Base-by-base conservation (phyloP, 257 asterid genomes). In the Gardenia jasminoides region DNA sequence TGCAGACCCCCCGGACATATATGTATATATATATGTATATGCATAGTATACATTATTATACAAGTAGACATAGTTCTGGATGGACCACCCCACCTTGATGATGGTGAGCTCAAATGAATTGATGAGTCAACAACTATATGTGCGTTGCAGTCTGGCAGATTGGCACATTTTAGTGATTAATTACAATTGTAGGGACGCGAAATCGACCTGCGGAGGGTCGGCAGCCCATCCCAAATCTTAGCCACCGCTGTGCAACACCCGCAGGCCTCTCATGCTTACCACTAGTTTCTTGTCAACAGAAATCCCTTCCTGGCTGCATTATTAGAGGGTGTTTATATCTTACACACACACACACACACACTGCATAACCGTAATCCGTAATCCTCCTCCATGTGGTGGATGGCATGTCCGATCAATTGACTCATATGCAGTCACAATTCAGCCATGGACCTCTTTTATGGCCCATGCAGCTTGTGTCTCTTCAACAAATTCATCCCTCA, bases 321-420 rank as follows among this genome's bases (percentile, higher is more conserved):
- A 64, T 64, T 64, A 64, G 33, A 61, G 33, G 26, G 26, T 19
- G 64, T 56, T 56, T 56, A 6, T 5, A 36, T 5, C 4, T 36
- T 36, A 36, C 41, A 36, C 41, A 36, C 41, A 36, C n/a, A n/a
- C n/a, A n/a, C n/a, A n/a, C n/a, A 58, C 28, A 7, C 28, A 22
- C 64, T 58, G 28, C 20, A 56, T 56, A 3, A 22, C 64, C 64
- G 26, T 58, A 58, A 58, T 24, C 75, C 56, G n/a, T n/a, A n/a
- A n/a, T n/a, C n/a, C n/a, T n/a, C n/a, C n/a, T 28, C 78, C 69
- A 58, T 74, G 78, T 75, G 78, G 58, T 12, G 30, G 78, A 41
- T 75, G 70, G 26, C 4, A 13, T 75, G 78, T 75, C 70, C 56
- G 70, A 39, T 75, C 78, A 74, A 74, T 20, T 17, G 9, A 56